Conservation (phyloP, 768 basidiomycete genomes). For the Roridomyces roridus region DNA sequence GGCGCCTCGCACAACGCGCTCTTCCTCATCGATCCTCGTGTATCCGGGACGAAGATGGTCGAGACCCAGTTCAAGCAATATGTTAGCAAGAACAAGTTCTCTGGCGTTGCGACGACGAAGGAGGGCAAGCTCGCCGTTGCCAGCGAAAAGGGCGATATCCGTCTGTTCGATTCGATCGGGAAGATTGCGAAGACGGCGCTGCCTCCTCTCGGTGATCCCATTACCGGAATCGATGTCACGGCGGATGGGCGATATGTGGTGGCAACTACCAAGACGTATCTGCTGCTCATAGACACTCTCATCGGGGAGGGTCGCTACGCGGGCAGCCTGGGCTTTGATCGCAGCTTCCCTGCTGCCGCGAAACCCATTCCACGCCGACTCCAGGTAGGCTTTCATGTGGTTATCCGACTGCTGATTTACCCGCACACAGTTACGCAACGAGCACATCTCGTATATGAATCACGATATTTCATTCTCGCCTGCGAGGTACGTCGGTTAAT, state of each 20-base stretch:
- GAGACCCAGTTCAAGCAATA: slow-evolving; percentile 97
- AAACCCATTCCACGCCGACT: slow-evolving; percentile 92
- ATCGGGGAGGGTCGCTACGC: slow-evolving; percentile 90
- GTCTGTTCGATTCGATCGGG: slow-evolving; percentile 93
- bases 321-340: slow-evolving; percentile 88
- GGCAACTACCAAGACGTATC: slow-evolving; percentile 93
- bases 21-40: slow-evolving; percentile 97
- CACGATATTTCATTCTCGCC: slow-evolving; percentile 87
- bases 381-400: slow-evolving; percentile 40
- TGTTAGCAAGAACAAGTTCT: slow-evolving; percentile 93
- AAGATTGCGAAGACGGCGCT: slow-evolving; percentile 99
- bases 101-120: slow-evolving; percentile 88
- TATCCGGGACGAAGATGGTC: slow-evolving; percentile 91
- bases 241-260: slow-evolving; percentile 94
- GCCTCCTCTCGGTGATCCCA: slow-evolving; percentile 94
- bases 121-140: slow-evolving; percentile 89
- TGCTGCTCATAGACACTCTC: slow-evolving; percentile 92
- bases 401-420: not conserved
- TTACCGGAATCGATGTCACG: slow-evolving; percentile 92
- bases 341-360: slow-evolving; percentile 92
- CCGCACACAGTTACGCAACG: slow-evolving; percentile 64
- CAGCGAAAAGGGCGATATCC: slow-evolving; percentile 95
- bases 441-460: slow-evolving; percentile 96
- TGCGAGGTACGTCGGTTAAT: slow-evolving; percentile 66
- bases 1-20: slow-evolving; percentile 94